Evolutionary conservation across 371 early-diverging fungal genomes (phyloP), one percentile per base, ranked within the genome.

Genomic region (Mycotypha africana): DNA sequence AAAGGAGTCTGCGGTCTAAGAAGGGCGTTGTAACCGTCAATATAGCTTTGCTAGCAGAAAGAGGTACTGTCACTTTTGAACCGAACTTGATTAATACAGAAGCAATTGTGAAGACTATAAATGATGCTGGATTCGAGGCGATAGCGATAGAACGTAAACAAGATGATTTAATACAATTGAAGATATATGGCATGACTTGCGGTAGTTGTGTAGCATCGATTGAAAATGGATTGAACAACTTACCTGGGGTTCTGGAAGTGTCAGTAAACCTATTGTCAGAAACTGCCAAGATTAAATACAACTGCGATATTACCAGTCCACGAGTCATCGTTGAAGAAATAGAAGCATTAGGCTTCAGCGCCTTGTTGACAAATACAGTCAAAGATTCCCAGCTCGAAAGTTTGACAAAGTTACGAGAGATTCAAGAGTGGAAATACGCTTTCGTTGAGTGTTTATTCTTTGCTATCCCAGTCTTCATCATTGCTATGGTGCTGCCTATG

Each of bases 161-260:
- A 35, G 7, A 74, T 43, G 66, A 75, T 34, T 53, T 50, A 7
- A 53, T 86, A 1, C 75, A 72, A 37, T 65, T 97, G 20, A 81
- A 85, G 45, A 75, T 97, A 11, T 88, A 81, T 56, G 96, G 97
- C 14, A 92, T 97, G 95, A 86, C 91, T 1, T 89, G 89, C 51
- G 79, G 89, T 0, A 81, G 85, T 23, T 90, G 92, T 58, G 86
- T 85, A 11, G 73, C 76, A 16, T 65, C 78, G 33, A 82, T 96
- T 38, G 94, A 94, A 56, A 60, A 65, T 3, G 81, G 72, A 1
- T 60, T 97, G 0, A 22, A 32, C 4, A 67, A 71, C 12, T 42
- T 76, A 45, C 59, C 69, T 0, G 95, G 95, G 0, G 77, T 97
- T 8, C 31, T 65, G 0, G 58, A 70, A 4, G 82, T 78, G 9